Evolutionary conservation across 108 stramenopile genomes (phyloP).

Genomic region (Cylindrotheca closterium): DNA sequence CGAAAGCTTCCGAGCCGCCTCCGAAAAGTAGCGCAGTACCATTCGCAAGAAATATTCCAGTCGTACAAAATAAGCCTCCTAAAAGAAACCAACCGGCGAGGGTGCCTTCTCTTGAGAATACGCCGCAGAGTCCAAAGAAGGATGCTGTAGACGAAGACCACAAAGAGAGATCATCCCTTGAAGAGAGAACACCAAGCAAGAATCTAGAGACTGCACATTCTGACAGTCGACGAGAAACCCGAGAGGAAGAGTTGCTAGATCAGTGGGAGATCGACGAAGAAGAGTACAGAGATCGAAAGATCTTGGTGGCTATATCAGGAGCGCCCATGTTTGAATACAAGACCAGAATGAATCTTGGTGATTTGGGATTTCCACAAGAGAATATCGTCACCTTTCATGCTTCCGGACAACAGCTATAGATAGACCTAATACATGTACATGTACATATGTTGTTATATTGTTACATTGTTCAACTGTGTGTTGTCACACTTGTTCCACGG

Average conservation of each 20-base stretch:
- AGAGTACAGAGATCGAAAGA: not conserved
- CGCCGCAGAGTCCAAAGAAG: not conserved
- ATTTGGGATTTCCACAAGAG: not conserved
- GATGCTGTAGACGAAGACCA: not conserved
- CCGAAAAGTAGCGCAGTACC: no score
- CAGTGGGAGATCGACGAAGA: not conserved
- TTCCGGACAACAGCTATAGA: not conserved
- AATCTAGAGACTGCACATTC: not conserved
- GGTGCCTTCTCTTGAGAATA: not conserved
- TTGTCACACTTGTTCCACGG: no score
- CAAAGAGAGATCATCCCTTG: not conserved
- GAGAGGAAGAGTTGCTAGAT: not conserved
- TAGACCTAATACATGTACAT: no score
- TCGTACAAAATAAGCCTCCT: not conserved
- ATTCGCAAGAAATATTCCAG: no score
- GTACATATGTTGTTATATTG: no score
- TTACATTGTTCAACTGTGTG: no score
- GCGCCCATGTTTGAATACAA: constrained; percentile 10
- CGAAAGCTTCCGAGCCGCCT: no score
- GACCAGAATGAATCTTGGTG: not conserved
- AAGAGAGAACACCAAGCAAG: not conserved
- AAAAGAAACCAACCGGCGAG: not conserved
- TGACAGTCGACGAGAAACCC: not conserved
- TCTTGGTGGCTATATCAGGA: constrained; percentile 8
- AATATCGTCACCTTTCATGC: constrained; percentile 1